Conservation (phyloP, 306 rosid genomes). For the Sesbania bispinosa region DNA sequence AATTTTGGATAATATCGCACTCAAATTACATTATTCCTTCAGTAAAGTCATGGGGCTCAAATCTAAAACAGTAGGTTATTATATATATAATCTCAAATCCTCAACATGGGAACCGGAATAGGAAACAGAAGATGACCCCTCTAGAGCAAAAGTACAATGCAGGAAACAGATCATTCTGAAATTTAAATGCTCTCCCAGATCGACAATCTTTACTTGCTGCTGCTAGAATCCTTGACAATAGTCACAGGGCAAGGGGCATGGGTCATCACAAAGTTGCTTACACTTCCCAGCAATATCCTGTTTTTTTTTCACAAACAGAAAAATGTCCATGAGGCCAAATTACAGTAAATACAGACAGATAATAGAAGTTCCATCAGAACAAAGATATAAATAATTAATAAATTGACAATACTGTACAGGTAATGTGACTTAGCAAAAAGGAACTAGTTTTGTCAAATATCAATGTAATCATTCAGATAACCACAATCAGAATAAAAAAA, state of each 20-base stretch:
- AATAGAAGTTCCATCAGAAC: not conserved
- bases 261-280: slow-evolving; percentile 75
- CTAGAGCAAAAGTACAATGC: not conserved
- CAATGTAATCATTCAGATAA: not conserved
- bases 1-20: not conserved
- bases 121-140: not conserved
- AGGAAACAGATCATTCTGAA: not conserved
- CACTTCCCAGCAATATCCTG: slow-evolving; percentile 95
- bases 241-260: slow-evolving; percentile 89
- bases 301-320: slow-evolving; percentile 16
- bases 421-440: not conserved
- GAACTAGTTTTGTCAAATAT: not conserved
- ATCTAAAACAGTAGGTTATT: not conserved
- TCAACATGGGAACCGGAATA: not conserved
- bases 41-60: not conserved
- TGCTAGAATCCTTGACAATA: slow-evolving; percentile 71
- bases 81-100: not conserved
- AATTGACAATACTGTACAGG: not conserved
- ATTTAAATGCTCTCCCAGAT: slow-evolving; percentile 6
- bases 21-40: slow-evolving; percentile 12
- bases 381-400: not conserved
- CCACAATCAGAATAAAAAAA: not conserved
- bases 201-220: slow-evolving; percentile 27
- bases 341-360: not conserved
- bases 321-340: slow-evolving; percentile 9